These are phyloP conservation scores for Saururus chinensis DNA, from an alignment of 164 flowering plant genomes.

Conservation along the genomic window DNA sequence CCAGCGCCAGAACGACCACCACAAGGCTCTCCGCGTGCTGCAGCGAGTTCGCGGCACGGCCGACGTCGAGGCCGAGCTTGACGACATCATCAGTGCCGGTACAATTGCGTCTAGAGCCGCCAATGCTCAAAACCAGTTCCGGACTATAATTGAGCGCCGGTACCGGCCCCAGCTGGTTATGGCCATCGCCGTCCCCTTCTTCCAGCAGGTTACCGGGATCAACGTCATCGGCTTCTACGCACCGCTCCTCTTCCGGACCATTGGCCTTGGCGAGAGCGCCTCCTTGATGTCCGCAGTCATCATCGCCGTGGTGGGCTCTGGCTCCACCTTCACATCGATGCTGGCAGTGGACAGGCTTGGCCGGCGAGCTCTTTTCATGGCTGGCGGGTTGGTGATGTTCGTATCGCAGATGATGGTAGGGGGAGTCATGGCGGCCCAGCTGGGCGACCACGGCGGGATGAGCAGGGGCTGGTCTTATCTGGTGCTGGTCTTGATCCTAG, in stretches of 20 bases:
- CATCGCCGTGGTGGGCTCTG: slow-evolving; percentile 11
- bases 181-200: slow-evolving; percentile 22
- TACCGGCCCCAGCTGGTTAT: slow-evolving; percentile 21
- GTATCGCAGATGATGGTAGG: slow-evolving; percentile 16
- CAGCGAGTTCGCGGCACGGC: slow-evolving; percentile 41
- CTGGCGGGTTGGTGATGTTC: slow-evolving; percentile 21
- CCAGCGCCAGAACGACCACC: slow-evolving; percentile 7
- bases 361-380: slow-evolving; percentile 10
- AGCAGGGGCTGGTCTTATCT: slow-evolving; percentile 11
- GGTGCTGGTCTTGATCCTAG: slow-evolving; percentile 10
- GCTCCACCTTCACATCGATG: slow-evolving; percentile 14
- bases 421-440: slow-evolving; percentile 13
- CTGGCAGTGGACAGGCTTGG: slow-evolving; percentile 15
- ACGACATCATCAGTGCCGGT: slow-evolving; percentile 23
- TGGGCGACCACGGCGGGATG: slow-evolving; percentile 17
- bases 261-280: slow-evolving; percentile 21
- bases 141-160: slow-evolving; percentile 4
- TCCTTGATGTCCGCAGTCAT: slow-evolving; percentile 17
- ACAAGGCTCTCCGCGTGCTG: slow-evolving; percentile 13
- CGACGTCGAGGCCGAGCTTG: slow-evolving; percentile 39
- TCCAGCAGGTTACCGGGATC: slow-evolving; percentile 23
- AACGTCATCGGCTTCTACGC: slow-evolving; percentile 22
- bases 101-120: background rate
- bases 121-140: slow-evolving; percentile 9
- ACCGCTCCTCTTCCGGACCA: slow-evolving; percentile 15